Conservation (phyloP, 2,329 filamentous ascomycete species). For the Phyllosticta citrichinensis region DNA sequence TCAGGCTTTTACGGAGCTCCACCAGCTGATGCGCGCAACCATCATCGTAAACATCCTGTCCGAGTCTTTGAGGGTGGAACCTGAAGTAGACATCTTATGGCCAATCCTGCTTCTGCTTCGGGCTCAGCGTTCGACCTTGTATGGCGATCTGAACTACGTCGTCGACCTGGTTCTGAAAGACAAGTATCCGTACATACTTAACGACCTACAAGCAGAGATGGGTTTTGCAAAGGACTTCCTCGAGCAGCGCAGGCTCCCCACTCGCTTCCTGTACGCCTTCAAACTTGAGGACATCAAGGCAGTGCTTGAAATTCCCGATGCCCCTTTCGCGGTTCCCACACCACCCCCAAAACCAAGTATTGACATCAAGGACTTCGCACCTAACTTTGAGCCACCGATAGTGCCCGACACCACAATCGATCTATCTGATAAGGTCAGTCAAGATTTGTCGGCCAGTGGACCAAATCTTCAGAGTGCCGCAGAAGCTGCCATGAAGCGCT, state of each 20-base stretch:
- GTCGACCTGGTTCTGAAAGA: neutral
- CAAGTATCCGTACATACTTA: neutral
- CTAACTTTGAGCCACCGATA: no score
- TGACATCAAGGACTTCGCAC: no score
- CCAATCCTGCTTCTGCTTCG: neutral
- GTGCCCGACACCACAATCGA: no score
- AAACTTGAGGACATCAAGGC: neutral
- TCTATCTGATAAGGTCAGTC: no score
- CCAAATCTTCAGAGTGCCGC: no score
- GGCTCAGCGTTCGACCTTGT: neutral
- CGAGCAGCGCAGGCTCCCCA: neutral
- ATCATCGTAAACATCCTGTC: slow-evolving; percentile 2
- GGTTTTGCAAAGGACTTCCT: neutral
- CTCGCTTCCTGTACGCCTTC: neutral
- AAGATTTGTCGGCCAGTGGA: no score
- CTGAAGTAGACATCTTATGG: neutral
- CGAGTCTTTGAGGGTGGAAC: neutral
- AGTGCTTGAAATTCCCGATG: neutral
- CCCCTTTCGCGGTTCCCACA: neutral
- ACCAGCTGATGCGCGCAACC: neutral
- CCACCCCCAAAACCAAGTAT: no score
- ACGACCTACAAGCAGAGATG: neutral
- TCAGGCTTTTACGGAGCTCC: neutral
- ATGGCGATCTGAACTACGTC: neutral
- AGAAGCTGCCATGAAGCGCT: neutral